These are phyloP conservation scores for Climacium dendroides DNA, from an alignment of 225 moss, liverwort and hornwort genomes.

Conservation along the genomic window DNA sequence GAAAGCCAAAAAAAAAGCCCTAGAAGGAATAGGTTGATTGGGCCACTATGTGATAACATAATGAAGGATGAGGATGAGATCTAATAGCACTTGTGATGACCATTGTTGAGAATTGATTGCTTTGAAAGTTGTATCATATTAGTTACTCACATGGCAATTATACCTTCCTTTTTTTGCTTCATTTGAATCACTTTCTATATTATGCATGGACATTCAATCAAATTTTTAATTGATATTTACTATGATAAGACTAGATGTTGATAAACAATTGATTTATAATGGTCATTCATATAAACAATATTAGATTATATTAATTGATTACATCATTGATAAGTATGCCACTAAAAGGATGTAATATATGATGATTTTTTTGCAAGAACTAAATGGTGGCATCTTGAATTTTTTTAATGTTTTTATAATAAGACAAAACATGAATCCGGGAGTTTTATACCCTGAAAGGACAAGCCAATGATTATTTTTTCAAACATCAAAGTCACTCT, in stretches of 20 bases:
- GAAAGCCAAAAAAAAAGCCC: too few species aligned
- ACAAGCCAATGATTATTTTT: neutral
- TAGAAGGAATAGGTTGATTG: accelerated
- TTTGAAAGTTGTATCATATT: neutral
- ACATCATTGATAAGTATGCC: too few species aligned
- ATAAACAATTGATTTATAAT: neutral
- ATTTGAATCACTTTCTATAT: neutral
- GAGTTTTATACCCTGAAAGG: accelerated
- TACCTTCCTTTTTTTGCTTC: too few species aligned
- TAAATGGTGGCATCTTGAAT: neutral
- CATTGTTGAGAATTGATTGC: accelerated
- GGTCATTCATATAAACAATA: neutral
- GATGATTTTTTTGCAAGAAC: neutral
- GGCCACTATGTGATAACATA: neutral
- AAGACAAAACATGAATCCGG: neutral
- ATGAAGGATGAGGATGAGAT: neutral
- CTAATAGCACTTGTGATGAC: neutral
- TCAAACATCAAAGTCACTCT: neutral
- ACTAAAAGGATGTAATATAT: neutral
- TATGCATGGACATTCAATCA: neutral
- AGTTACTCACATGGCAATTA: neutral
- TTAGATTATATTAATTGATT: too few species aligned
- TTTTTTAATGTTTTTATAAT: too few species aligned
- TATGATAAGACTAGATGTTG: neutral
- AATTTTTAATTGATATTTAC: neutral